Evolutionary conservation across 495 filamentous ascomycete species (phyloP).

Genomic region (Talaromyces thailandensis): DNA sequence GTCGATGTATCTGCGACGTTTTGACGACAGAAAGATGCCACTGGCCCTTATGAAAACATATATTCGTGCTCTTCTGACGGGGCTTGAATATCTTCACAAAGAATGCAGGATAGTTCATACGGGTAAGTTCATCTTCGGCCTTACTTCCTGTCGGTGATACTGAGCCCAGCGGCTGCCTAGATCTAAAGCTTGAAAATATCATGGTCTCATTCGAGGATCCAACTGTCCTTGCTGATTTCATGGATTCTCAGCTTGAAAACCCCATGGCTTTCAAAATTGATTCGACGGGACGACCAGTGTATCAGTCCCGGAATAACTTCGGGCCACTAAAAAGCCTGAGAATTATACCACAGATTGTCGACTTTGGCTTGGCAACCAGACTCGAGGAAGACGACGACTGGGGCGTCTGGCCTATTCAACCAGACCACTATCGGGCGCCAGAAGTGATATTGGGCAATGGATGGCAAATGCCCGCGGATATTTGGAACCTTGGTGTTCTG

Average conservation of each 20-base stretch:
- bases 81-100: too few relatives aligned
- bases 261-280: constrained; percentile 22
- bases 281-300: constrained; percentile 20
- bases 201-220: constrained; percentile 26
- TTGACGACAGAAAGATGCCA: too few relatives aligned
- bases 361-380: constrained; percentile 30
- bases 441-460: constrained; percentile 25
- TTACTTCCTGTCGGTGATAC: constrained; percentile 9
- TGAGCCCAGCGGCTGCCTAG: too few relatives aligned
- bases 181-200: constrained; percentile 35
- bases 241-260: constrained; percentile 13
- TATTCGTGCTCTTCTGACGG: too few relatives aligned
- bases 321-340: constrained; percentile 7
- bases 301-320: constrained; percentile 27
- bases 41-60: too few relatives aligned
- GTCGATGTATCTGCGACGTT: too few relatives aligned
- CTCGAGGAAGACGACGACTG: constrained; percentile 26
- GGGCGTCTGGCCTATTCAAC: constrained; percentile 24
- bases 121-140: constrained; percentile 15
- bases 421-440: constrained; percentile 27
- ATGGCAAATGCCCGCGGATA: constrained; percentile 31
- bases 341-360: constrained; percentile 21
- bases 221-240: constrained; percentile 20
- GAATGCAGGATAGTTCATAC: constrained; percentile 29
- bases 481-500: constrained; percentile 41